Base-by-base conservation (phyloP, 192 early-diverging fungal species). In the Podila epigama region DNA sequence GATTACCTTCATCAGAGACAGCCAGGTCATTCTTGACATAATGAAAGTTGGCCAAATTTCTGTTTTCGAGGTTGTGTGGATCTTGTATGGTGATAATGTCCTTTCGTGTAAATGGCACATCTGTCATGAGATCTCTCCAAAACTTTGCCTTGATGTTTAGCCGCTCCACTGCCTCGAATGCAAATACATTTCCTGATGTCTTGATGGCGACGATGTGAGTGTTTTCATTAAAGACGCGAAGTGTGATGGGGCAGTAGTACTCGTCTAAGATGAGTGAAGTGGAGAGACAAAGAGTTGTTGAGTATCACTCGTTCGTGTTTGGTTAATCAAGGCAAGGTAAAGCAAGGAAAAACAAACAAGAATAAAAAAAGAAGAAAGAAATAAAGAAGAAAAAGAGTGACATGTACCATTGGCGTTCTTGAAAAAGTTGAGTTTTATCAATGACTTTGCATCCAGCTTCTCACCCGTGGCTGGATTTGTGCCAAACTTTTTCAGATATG, bases 11-110 rank as follows among this genome's bases (percentile, higher is more conserved):
- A 68, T 91, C 83, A 2, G 84, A 82, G 2, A 90, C 71, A 28
- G 81, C 81, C 28, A 91, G 58, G 12, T 94, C 86, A 34, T 93
- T 87, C 61, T 90, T 91, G 60, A 90, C 60, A 63, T 92, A 90
- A 69, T 93, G 84, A 60, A 93, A 96, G n/a, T 89, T 84, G 9
- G 83, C 82, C 58, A 93, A 87, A 54, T 94, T 85, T 42, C 87
- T 81, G 25, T 78, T 82, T 48, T 81, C 79, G 5, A 95, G 63
- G 44, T 93, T 89, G 60, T 95, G 92, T 48, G 94, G 94, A 72
- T 96, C 93, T 86, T 94, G 94, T 32, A 99, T 82, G 20, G 93
- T 93, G 40, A 99, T 93, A 33, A 99, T 85, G 71, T 99, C 96
- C 42, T 90, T 86, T 25, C 92, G 82, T 15, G 87, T 91, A 63